These are phyloP conservation scores for Syzygium oleosum DNA, from an alignment of 345 rosid genomes.

Conservation along the genomic window DNA sequence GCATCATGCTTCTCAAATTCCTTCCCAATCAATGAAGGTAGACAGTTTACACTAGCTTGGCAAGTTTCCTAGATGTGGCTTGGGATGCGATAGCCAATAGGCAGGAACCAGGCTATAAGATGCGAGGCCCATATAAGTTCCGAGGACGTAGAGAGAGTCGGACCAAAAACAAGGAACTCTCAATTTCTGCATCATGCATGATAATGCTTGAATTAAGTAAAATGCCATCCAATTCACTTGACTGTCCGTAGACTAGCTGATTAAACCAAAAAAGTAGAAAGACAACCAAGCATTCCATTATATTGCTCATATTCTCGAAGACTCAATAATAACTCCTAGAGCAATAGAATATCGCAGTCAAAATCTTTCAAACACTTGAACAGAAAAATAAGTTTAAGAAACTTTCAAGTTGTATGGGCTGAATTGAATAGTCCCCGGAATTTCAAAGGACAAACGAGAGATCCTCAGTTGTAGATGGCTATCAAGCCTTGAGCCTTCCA, in stretches of 20 bases:
- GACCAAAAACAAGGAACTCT: not conserved
- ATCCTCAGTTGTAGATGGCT: not conserved
- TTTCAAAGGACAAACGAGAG: not conserved
- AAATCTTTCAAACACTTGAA: not conserved
- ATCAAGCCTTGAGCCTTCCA: constrained; percentile 56
- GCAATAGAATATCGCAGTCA: not conserved
- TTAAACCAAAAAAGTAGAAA: not conserved
- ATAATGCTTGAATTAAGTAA: not conserved
- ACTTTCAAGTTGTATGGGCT: not conserved
- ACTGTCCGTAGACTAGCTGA: not conserved
- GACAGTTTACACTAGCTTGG: not conserved
- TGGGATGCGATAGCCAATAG: not conserved
- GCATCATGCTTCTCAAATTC: not conserved
- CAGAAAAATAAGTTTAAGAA: not conserved
- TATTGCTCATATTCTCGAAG: not conserved
- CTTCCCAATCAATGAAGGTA: not conserved
- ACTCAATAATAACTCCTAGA: not conserved
- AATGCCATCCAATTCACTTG: not conserved
- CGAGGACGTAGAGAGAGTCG: not conserved
- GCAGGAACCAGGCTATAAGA: not conserved
- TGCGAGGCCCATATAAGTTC: not conserved
- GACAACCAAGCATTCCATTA: not conserved
- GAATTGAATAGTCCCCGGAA: not conserved
- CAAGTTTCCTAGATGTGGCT: not conserved
- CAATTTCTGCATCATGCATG: not conserved